Evolutionary conservation across 2,329 filamentous ascomycete genomes (phyloP), one percentile per base, ranked within the genome.

Genomic region (Pezicula carpinea): DNA sequence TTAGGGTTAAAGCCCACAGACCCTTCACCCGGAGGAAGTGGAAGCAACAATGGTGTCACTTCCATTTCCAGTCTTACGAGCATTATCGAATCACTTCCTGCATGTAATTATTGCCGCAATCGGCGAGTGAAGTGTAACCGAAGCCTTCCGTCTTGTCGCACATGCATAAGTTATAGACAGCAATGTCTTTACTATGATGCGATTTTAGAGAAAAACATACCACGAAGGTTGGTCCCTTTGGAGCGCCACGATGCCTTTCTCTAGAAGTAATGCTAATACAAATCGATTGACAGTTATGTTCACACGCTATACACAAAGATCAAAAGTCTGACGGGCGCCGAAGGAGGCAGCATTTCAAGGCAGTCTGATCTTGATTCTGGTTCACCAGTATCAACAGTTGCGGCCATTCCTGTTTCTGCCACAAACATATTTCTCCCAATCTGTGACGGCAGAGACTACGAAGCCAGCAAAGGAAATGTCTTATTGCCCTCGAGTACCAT

Each of bases 171-270:
- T 18, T 40, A 18, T n/a, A n/a, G 21, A n/a, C 19, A 40, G 21
- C 17, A 18, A 13, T 40, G 38, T 22, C 18, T 40, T n/a, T 40
- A 40, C 18, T 40, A 40, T 40, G 38, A 40, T 22, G n/a, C 38
- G 11, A 40, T 40, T 4, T 22, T 40, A 23, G 6, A 18, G 22
- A 19, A 40, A 22, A 18, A 40, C 21, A 40, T 40, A 40, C 23
- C n/a, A 11, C 11, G 38, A 40, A 40, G 38, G 38, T 40, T 10
- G n/a, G 38, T 40, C 11, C 17, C 22, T 8, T 21, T 40, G n/a
- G 23, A 40, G 4, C 14, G 2, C n/a, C 18, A 18, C 3, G 10
- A 21, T 23, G 22, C 22, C 22, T 5, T 22, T 11, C 21, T 40
- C 4, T 13, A 22, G 11, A 23, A n/a, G n/a, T 22, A 3, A 23